These are phyloP conservation scores for Claviceps monticola DNA, from an alignment of 2,329 filamentous ascomycete genomes.

Conservation along the genomic window DNA sequence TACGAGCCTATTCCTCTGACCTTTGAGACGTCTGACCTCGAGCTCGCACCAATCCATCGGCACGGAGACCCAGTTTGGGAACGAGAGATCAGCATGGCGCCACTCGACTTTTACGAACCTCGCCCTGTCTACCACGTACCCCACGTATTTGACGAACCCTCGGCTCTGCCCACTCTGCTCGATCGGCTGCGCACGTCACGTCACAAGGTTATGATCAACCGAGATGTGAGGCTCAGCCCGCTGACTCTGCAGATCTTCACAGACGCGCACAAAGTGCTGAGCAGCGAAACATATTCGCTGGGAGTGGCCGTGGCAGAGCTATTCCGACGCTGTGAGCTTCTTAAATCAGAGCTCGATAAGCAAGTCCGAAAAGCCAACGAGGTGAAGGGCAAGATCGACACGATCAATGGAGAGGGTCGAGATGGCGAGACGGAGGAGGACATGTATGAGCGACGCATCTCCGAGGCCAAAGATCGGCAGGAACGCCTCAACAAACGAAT, in stretches of 20 bases:
- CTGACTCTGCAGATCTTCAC: slow-evolving; percentile 59
- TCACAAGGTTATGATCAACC: slow-evolving; percentile 46
- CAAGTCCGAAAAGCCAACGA: slow-evolving; percentile 55
- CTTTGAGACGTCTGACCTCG: slow-evolving; percentile 44
- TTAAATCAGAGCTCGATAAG: slow-evolving; percentile 52
- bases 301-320: slow-evolving; percentile 59
- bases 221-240: slow-evolving; percentile 56
- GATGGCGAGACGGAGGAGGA: slow-evolving; percentile 38
- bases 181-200: slow-evolving; percentile 44
- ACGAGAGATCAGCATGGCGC: slow-evolving; percentile 27
- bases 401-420: slow-evolving; percentile 35
- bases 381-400: slow-evolving; percentile 52
- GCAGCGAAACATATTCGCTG: slow-evolving; percentile 53
- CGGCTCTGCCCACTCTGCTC: slow-evolving; percentile 40
- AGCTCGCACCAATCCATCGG: slow-evolving; percentile 25
- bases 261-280: slow-evolving; percentile 57
- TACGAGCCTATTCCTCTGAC: slow-evolving; percentile 43
- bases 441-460: slow-evolving; percentile 45
- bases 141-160: slow-evolving; percentile 42
- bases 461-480: slow-evolving; percentile 40
- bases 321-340: slow-evolving; percentile 54
- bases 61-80: slow-evolving; percentile 30
- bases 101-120: slow-evolving; percentile 43
- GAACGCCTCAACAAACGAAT: slow-evolving; percentile 42
- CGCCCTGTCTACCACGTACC: slow-evolving; percentile 53